Evolutionary conservation across 176 grass and related monocot genomes (phyloP).

Genomic region (Chrysopogon serrulatus): DNA sequence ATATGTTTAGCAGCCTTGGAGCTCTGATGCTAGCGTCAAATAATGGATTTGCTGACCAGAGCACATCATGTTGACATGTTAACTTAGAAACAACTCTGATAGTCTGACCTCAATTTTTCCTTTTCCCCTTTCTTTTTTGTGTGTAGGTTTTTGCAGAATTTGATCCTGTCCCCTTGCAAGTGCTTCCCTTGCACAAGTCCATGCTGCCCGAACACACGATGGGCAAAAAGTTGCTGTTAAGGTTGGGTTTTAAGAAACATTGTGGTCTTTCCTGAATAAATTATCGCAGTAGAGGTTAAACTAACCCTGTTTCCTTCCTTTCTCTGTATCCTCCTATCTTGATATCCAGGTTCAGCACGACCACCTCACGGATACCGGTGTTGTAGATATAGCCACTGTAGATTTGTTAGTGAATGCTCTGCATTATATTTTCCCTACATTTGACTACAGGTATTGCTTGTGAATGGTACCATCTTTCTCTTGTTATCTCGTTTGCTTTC

Average conservation of each 20-base stretch:
- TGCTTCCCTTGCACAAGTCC: conserved; percentile 98
- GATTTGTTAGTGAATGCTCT: conserved; percentile 80
- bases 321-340: not conserved
- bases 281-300: not conserved
- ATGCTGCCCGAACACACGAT: conserved; percentile 84
- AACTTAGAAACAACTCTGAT: not conserved
- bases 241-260: conserved; percentile 32
- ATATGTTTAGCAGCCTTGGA: not conserved
- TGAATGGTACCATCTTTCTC: not conserved
- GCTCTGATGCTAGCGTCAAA: not conserved
- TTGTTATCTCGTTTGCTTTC: not conserved
- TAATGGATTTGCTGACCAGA: not conserved
- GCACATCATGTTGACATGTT: not conserved
- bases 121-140: not conserved
- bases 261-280: not conserved
- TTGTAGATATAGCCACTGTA: conserved; percentile 88
- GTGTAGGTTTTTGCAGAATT: conserved; percentile 88
- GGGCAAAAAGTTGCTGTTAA: conserved; percentile 90
- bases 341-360: conserved; percentile 82
- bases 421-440: conserved; percentile 74
- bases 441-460: conserved; percentile 84
- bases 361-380: conserved; percentile 70
- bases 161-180: conserved; percentile 85
- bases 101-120: not conserved
- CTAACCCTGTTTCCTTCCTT: not conserved